Percentiles rank a stretch among this genome's conserved stretches.
phyloP scores from a whole-genome alignment of 169 alveolate species.

The Eimeria zaria region DNA sequence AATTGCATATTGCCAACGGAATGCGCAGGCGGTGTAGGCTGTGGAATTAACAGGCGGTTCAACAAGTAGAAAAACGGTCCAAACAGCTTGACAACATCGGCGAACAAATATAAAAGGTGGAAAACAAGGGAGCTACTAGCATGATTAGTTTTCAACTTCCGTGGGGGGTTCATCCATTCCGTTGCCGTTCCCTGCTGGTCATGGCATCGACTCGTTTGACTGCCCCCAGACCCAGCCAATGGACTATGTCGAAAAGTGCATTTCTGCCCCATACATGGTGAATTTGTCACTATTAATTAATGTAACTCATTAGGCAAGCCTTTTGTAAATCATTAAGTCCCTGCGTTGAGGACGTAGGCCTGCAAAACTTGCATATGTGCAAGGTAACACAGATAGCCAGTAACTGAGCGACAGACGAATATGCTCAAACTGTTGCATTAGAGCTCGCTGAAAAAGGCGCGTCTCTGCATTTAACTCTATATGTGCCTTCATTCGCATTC shows the following conservation, averaged over 20 bases:
- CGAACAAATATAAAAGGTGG: neutral
- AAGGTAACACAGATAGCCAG: neutral
- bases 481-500: neutral
- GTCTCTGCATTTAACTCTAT: neutral
- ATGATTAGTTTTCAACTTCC: neutral
- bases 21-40: neutral
- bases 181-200: neutral
- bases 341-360: neutral
- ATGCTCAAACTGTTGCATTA: neutral
- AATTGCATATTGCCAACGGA: neutral
- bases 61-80: neutral
- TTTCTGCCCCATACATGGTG: neutral
- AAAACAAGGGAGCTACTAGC: neutral
- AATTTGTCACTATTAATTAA: neutral
- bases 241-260: neutral
- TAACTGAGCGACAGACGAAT: neutral
- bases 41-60: neutral
- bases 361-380: neutral
- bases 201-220: neutral
- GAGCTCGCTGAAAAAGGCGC: neutral
- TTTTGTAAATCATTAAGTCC: neutral
- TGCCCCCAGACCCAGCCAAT: neutral
- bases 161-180: neutral
- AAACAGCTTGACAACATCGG: neutral
- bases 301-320: neutral